Percentiles rank a stretch among this genome's conserved stretches.
These are phyloP conservation scores for Diaporthe citrichinensis DNA, from an alignment of 2,329 filamentous ascomycete genomes.

Conservation along the genomic window DNA sequence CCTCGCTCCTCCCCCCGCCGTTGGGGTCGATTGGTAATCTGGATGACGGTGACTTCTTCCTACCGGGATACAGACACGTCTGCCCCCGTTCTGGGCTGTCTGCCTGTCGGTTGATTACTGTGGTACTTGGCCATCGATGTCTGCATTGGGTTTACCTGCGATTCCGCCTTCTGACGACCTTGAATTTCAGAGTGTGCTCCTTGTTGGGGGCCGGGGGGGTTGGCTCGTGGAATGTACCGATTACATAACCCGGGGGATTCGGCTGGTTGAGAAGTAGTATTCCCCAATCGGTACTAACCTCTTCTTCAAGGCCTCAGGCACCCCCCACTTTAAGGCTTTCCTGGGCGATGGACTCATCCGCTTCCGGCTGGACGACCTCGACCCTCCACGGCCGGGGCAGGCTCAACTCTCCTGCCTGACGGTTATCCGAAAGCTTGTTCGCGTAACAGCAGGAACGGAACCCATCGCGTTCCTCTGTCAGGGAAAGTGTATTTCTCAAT, in stretches of 20 bases:
- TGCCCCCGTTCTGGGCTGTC: not conserved
- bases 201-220: not conserved
- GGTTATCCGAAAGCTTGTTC: not conserved
- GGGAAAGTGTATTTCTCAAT: not conserved
- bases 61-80: not conserved
- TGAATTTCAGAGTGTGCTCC: not conserved
- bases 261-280: not conserved
- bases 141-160: not conserved
- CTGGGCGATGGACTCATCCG: not conserved
- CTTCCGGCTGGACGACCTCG: not conserved
- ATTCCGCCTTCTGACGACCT: not conserved
- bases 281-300: not conserved
- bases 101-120: not conserved
- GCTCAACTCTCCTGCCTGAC: not conserved
- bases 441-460: not conserved
- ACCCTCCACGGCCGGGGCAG: not conserved
- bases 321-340: not conserved
- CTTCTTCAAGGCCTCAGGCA: not conserved
- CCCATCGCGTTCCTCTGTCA: not conserved
- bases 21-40: slow-evolving; percentile 8
- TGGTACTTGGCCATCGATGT: not conserved
- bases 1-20: not conserved
- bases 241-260: not conserved
- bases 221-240: not conserved
- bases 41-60: not conserved